These are phyloP conservation scores for Trichoderma virens DNA, from an alignment of 495 filamentous ascomycete species.

Conservation along the genomic window DNA sequence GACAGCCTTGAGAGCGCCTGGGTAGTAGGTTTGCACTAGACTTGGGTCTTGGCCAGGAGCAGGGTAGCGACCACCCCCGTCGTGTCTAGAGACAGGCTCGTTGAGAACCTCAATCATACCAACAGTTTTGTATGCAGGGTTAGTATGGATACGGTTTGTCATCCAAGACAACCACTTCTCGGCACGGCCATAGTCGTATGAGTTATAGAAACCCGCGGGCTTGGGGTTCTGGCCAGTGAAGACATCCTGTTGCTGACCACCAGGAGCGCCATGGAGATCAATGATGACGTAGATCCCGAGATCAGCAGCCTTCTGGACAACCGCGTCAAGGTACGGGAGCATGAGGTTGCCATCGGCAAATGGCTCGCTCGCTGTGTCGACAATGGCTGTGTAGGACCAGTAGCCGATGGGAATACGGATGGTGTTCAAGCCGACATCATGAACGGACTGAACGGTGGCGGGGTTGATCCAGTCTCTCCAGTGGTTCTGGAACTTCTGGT, in stretches of 20 bases:
- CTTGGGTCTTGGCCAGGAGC: neutral
- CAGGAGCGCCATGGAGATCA: neutral
- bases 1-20: constrained; percentile 42
- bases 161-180: constrained; percentile 50
- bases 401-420: constrained; percentile 56
- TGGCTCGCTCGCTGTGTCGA: constrained; percentile 40
- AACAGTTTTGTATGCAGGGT: constrained; percentile 42
- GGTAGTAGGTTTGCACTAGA: constrained; percentile 37
- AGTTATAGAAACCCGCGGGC: constrained; percentile 43
- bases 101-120: constrained; percentile 55
- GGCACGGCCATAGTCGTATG: constrained; percentile 47
- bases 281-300: constrained; percentile 50
- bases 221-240: neutral
- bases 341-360: constrained; percentile 21
- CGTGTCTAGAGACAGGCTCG: constrained; percentile 38
- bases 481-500: constrained; percentile 44
- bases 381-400: constrained; percentile 50
- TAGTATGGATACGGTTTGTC: constrained; percentile 44
- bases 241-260: neutral
- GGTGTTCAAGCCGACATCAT: constrained; percentile 48
- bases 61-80: constrained; percentile 5
- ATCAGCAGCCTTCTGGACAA: constrained; percentile 48
- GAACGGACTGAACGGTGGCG: constrained; percentile 44
- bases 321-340: constrained; percentile 39
- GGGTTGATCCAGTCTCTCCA: constrained; percentile 51